Percentiles rank a stretch among this genome's conserved stretches.
phyloP scores from a whole-genome alignment of 2,329 filamentous ascomycete genomes.

The Fusarium sulawesiense region DNA sequence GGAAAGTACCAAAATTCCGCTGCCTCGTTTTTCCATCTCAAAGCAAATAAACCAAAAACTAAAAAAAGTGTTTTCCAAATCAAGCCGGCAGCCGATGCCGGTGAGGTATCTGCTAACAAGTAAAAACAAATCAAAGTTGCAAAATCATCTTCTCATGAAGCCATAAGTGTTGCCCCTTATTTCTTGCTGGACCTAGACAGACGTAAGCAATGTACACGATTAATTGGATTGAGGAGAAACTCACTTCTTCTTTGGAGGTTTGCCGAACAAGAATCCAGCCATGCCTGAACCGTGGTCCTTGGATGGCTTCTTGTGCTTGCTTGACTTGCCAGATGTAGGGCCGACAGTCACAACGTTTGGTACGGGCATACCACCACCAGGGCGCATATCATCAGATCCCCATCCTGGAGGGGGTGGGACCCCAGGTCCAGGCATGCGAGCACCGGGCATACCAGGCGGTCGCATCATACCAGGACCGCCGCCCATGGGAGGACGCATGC shows the following conservation, averaged over 20 bases:
- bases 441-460: conserved; percentile 17
- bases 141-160: conserved; percentile 39
- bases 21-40: conserved; percentile 26
- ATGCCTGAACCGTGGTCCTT: conserved; percentile 27
- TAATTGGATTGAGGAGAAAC: background rate
- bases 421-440: conserved; percentile 18
- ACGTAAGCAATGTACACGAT: conserved; percentile 11
- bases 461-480: conserved; percentile 15
- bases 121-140: conserved; percentile 36
- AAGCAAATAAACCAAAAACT: conserved; percentile 19
- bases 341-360: conserved; percentile 43
- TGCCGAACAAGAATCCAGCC: conserved; percentile 46
- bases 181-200: conserved; percentile 40
- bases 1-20: conserved; percentile 35
- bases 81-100: conserved; percentile 35
- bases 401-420: conserved; percentile 41
- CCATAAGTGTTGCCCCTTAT: conserved; percentile 21
- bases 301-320: conserved; percentile 43
- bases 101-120: conserved; percentile 45
- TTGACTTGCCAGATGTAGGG: conserved; percentile 28
- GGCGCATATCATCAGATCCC: conserved; percentile 15
- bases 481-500: conserved; percentile 3
- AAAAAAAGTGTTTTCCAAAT: conserved; percentile 34
- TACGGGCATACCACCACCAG: background rate
- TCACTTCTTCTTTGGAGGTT: conserved; percentile 50